Conservation (phyloP, 1,284 basidiomycete species). For the Ceratobasidium sp. region DNA sequence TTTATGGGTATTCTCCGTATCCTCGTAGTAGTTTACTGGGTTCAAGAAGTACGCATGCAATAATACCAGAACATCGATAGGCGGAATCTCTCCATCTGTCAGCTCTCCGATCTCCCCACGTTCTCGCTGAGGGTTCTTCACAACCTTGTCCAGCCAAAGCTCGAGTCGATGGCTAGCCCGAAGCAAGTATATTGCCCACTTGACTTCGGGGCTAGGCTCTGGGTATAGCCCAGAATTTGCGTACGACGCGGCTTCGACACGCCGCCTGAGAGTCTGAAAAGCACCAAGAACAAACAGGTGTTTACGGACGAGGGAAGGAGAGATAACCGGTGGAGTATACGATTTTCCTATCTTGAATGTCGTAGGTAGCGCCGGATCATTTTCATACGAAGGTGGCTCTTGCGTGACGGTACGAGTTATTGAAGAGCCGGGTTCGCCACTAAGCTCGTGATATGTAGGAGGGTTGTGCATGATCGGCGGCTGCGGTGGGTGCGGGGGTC, state of each 20-base stretch:
- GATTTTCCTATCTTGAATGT: slow-evolving; percentile 32
- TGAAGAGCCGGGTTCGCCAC: background rate
- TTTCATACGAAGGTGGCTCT: slow-evolving; percentile 32
- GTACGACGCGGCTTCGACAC: slow-evolving; percentile 32
- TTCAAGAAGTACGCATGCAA: slow-evolving; percentile 34
- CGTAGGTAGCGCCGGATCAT: slow-evolving; percentile 16
- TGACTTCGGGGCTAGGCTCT: slow-evolving; percentile 32
- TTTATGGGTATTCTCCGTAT: slow-evolving; percentile 11
- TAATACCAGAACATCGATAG: slow-evolving; percentile 18
- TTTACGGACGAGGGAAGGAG: slow-evolving; percentile 15
- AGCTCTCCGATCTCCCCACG: slow-evolving; percentile 26
- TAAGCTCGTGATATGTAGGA: slow-evolving; percentile 28
- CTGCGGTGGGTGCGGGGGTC: background rate
- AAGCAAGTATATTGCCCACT: slow-evolving; percentile 26
- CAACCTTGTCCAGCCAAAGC: slow-evolving; percentile 27
- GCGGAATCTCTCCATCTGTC: slow-evolving; percentile 21
- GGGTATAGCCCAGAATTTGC: slow-evolving; percentile 35
- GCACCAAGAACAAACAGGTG: slow-evolving; percentile 37
- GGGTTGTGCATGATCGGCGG: background rate
- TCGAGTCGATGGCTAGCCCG: slow-evolving; percentile 14
- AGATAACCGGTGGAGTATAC: slow-evolving; percentile 32
- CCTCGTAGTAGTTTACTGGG: slow-evolving; percentile 31
- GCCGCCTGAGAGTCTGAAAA: slow-evolving; percentile 37
- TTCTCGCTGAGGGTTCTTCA: slow-evolving; percentile 20
- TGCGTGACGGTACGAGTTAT: slow-evolving; percentile 19